Base-by-base conservation (phyloP, 768 basidiomycete species). In the Podaxis sp. region DNA sequence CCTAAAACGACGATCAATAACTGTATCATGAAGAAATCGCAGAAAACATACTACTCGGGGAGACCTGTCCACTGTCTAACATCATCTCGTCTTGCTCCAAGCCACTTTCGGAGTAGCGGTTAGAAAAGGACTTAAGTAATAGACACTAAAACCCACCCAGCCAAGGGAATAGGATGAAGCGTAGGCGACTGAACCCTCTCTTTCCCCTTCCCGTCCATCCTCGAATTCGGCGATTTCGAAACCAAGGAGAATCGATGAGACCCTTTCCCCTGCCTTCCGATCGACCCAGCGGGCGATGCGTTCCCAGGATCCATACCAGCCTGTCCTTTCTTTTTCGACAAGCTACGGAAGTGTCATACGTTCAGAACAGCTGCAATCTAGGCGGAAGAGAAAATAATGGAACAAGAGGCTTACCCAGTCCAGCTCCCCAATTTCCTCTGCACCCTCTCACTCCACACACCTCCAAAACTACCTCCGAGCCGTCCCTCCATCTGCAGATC, bases 61-160 rank as follows among this genome's bases (percentile, higher is more conserved):
- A 93, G 1, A 79, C 83, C 67, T 90, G 90, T 0, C 89, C 89
- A 66, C 90, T 91, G 69, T 90, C 91, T 53, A 88, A 71, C n/a
- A 87, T 72, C 13, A 88, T 88, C 18, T 89, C 88, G 6, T 75
- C 77, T 46, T 63, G 61, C 36, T 76, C 73, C 50, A 68, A 58
- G 28, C 65, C 67, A 4, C 54, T 65, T 36, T 67, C 65, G 62
- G 57, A 28, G 54, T 46, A 13, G 38, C 25, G n/a, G 21, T 35
- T 4, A 42, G 61, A 25, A 46, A 27, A 36, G 64, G 14, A 54
- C 11, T 28, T 10, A 13, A 42, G 27, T 25, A 13, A 16, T 13
- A 47, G 27, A 40, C 13, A 6, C 36, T 4, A 32, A 3, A 52
- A 63, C 71, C 51, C 54, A 74, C 72, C 63, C 66, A 18, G 67